Percentiles rank a stretch among this genome's conserved stretches.
Evolutionary conservation across 805 yeast species (phyloP).

Genomic region (Cyberlindnera mississippiensis): DNA sequence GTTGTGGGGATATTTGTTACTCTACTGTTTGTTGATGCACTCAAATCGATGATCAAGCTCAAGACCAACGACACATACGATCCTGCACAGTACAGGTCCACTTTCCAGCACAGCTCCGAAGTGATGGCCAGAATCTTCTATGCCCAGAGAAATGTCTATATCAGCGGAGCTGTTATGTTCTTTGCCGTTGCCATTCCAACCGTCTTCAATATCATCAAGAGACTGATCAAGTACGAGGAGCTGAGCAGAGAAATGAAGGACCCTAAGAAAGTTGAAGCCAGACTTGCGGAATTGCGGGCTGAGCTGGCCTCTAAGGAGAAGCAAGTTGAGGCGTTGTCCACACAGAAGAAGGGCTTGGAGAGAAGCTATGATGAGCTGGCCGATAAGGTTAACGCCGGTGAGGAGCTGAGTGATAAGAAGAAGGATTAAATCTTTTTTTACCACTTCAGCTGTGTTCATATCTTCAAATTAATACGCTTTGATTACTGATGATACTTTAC

Average conservation of each 20-base stretch:
- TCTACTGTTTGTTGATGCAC: constrained; percentile 51
- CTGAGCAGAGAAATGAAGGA: constrained; percentile 22
- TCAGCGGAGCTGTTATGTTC: constrained; percentile 60
- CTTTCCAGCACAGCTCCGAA: constrained; percentile 38
- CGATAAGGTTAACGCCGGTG: constrained; percentile 19
- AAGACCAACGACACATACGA: constrained; percentile 28
- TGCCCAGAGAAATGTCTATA: constrained; percentile 58
- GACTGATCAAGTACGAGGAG: constrained; percentile 47
- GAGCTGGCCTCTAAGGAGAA: constrained; percentile 37
- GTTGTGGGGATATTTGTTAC: constrained; percentile 42
- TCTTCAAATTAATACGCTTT: no score
- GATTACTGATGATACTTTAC: no score
- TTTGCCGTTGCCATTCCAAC: constrained; percentile 51
- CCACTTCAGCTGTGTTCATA: no score
- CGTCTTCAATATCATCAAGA: constrained; percentile 47
- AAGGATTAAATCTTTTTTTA: constrained; percentile 23
- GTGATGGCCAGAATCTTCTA: constrained; percentile 57
- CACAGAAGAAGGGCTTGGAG: constrained; percentile 51
- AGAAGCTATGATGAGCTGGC: constrained; percentile 42
- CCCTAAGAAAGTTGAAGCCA: constrained; percentile 14
- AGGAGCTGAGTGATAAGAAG: constrained; percentile 23
- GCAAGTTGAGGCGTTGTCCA: constrained; percentile 44
- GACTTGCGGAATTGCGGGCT: constrained; percentile 31
- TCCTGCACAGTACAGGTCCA: constrained; percentile 20
- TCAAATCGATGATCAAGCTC: constrained; percentile 38